Evolutionary conservation across 176 grass and related monocot species (phyloP).

Genomic region (Oryza officinalis): DNA sequence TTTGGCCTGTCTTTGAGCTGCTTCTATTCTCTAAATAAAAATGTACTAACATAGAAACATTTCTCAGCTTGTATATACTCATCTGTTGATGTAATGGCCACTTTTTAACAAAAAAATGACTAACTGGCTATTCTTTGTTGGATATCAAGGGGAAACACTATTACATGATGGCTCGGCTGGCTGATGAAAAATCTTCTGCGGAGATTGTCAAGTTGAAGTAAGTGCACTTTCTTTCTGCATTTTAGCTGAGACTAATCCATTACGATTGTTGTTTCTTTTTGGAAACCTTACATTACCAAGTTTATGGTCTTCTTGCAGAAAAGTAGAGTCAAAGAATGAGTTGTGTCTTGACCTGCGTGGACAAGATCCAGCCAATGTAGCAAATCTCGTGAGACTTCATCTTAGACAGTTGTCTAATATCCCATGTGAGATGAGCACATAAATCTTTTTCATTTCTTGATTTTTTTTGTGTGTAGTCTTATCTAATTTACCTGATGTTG

Average conservation of each 20-base stretch:
- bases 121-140: conserved; percentile 37
- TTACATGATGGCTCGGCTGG: conserved; percentile 59
- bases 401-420: conserved; percentile 74
- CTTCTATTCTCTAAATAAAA: not conserved
- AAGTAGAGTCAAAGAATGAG: conserved; percentile 48
- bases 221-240: conserved; percentile 18
- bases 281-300: conserved; percentile 9
- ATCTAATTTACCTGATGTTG: conserved; percentile 39
- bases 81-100: not conserved
- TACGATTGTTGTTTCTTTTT: conserved; percentile 25
- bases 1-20: conserved; percentile 19
- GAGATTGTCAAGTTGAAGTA: conserved; percentile 55
- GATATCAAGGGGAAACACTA: conserved; percentile 66
- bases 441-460: conserved; percentile 21
- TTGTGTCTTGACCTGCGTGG: conserved; percentile 56
- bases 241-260: not conserved
- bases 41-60: conserved; percentile 4
- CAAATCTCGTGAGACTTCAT: conserved; percentile 69
- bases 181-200: conserved; percentile 71
- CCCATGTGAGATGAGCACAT: conserved; percentile 63
- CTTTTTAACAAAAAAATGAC: conserved; percentile 18
- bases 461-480: conserved; percentile 40
- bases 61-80: conserved; percentile 1
- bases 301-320: conserved; percentile 52
- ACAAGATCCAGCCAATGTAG: conserved; percentile 55